Evolutionary conservation across 495 filamentous ascomycete genomes (phyloP).

Genomic region (Glutinoglossum americanum): DNA sequence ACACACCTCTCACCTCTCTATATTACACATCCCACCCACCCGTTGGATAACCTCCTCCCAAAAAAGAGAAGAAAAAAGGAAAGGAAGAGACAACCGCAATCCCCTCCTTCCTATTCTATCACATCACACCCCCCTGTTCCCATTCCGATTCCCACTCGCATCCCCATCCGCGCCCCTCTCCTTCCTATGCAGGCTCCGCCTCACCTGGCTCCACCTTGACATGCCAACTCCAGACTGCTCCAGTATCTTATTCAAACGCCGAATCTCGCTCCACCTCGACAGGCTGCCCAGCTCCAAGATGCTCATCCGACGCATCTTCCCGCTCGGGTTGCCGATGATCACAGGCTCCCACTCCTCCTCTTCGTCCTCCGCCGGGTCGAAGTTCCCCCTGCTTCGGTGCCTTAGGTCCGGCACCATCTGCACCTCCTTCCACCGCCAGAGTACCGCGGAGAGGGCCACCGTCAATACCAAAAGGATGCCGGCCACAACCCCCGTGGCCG

Average conservation of each 20-base stretch:
- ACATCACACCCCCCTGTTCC: no score
- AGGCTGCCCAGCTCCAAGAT: constrained; percentile 40
- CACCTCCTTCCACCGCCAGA: constrained; percentile 38
- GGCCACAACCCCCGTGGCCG: constrained; percentile 40
- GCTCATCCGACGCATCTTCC: constrained; percentile 41
- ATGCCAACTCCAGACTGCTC: constrained; percentile 10
- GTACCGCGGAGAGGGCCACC: constrained; percentile 32
- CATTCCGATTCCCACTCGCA: no score
- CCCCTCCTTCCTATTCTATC: no score
- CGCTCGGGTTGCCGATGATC: constrained; percentile 44
- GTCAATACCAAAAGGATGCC: constrained; percentile 39
- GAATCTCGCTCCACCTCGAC: constrained; percentile 49
- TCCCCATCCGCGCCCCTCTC: no score
- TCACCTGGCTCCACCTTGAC: constrained; percentile 25
- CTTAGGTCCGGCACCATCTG: constrained; percentile 41
- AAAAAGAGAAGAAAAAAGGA: no score
- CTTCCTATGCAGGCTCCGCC: not conserved
- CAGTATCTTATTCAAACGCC: constrained; percentile 39
- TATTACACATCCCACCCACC: no score
- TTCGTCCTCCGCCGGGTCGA: constrained; percentile 21
- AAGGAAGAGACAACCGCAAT: no score
- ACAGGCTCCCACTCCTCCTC: constrained; percentile 41
- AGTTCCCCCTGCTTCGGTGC: constrained; percentile 7
- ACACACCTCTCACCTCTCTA: no score
- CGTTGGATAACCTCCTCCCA: no score